Evolutionary conservation across 2,329 filamentous ascomycete genomes (phyloP).

Genomic region (Fusarium sublunatum): DNA sequence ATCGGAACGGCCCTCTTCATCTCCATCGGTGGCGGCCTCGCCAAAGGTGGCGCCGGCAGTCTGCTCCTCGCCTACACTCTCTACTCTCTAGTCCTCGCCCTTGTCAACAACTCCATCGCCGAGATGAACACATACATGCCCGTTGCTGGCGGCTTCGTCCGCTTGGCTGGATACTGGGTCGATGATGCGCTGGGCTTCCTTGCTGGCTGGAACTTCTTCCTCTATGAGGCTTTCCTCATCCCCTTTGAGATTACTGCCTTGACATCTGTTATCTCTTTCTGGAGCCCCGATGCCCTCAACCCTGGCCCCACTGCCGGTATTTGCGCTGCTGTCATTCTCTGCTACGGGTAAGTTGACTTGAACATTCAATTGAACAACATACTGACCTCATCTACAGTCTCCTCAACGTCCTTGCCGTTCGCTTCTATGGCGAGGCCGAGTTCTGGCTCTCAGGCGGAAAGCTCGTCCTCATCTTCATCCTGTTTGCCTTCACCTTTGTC

Average conservation of each 20-base stretch:
- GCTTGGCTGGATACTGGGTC: conserved; percentile 33
- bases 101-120: conserved; percentile 37
- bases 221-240: conserved; percentile 60
- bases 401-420: conserved; percentile 57
- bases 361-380: no score
- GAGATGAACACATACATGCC: conserved; percentile 40
- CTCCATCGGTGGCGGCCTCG: conserved; percentile 38
- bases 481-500: conserved; percentile 69
- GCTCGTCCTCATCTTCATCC: conserved; percentile 46
- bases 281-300: conserved; percentile 54
- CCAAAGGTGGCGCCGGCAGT: conserved; percentile 32
- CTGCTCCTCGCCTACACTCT: conserved; percentile 26
- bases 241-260: conserved; percentile 64
- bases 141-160: conserved; percentile 32
- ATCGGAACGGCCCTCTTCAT: conserved; percentile 40
- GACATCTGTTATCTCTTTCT: conserved; percentile 62
- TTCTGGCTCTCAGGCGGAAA: conserved; percentile 63
- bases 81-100: conserved; percentile 29
- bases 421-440: conserved; percentile 58
- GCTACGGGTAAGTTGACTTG: conserved; percentile 54
- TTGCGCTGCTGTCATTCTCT: conserved; percentile 57
- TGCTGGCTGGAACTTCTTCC: conserved; percentile 39
- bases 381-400: conserved; percentile 31
- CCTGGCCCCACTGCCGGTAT: conserved; percentile 56
- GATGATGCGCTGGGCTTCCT: conserved; percentile 34